These are phyloP conservation scores for Phalaenopsis aphrodite DNA, from an alignment of 106 monocot genomes.

Conservation along the genomic window DNA sequence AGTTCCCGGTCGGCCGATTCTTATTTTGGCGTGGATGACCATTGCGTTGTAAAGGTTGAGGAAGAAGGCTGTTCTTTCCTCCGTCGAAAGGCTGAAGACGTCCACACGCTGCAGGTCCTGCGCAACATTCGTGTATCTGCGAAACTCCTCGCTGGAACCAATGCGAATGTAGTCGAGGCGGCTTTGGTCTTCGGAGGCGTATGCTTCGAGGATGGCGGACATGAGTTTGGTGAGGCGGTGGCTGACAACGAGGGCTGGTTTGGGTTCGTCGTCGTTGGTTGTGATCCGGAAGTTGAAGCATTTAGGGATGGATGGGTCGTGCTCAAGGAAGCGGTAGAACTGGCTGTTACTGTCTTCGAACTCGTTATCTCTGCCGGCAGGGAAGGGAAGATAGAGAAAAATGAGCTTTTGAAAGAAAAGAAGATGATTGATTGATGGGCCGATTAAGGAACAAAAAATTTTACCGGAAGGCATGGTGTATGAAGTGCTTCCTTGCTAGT, in stretches of 20 bases:
- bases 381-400: neutral
- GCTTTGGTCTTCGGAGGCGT: slow-evolving; percentile 60
- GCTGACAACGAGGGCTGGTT: slow-evolving; percentile 38
- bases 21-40: slow-evolving; percentile 79
- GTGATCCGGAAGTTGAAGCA: slow-evolving; percentile 78
- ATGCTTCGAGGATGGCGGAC: slow-evolving; percentile 81
- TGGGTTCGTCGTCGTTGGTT: slow-evolving; percentile 74
- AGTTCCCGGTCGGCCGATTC: slow-evolving; percentile 48
- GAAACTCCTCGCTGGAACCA: slow-evolving; percentile 77
- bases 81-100: slow-evolving; percentile 38
- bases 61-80: slow-evolving; percentile 69
- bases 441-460: neutral
- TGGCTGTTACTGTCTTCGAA: slow-evolving; percentile 71
- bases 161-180: slow-evolving; percentile 67
- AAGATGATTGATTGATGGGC: neutral
- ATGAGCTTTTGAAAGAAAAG: neutral
- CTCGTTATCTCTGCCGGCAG: slow-evolving; percentile 51
- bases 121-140: slow-evolving; percentile 68
- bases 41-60: slow-evolving; percentile 93
- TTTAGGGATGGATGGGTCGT: slow-evolving; percentile 62
- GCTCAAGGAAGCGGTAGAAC: slow-evolving; percentile 81
- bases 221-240: slow-evolving; percentile 66
- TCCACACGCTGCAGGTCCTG: slow-evolving; percentile 79
- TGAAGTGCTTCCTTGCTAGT: slow-evolving; percentile 72
- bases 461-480: slow-evolving; percentile 86